Base-by-base conservation (phyloP, 805 yeast species). In the Sugiyamaella chiloensis region DNA sequence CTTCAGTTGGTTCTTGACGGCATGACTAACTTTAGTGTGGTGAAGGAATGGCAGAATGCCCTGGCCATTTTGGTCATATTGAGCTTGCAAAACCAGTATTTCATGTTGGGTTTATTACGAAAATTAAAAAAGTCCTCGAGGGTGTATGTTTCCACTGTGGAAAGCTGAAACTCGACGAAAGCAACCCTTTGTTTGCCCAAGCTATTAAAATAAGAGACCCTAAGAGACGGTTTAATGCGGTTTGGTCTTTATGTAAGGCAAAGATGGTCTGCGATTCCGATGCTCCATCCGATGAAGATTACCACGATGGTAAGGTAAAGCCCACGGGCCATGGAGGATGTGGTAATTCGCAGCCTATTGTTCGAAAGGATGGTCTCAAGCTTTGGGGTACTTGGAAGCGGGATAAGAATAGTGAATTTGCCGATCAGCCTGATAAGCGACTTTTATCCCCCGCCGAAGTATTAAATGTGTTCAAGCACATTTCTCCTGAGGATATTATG, bases 131-230 rank as follows among this genome's bases (percentile, higher is more conserved):
- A 67, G 87, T 88, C 31, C 85, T 96, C 67, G 99, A 93, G 67
- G 86, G 93, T 71, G 91, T 91, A 24, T 93, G 99, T 74, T 90
- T 93, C 89, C 96, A 93, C 72, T 93, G 99, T 75, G 99, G 99
- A 65, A 93, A 91, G 67, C 65, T 93, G 52, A 73, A 90, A 56
- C 72, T 90, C 32, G 98, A 93, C 67, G 98, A 89, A 56, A 66
- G 81, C 40, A 85, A 84, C 63, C 81, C 82, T 6, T 76, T 81
- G 53, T 87, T 87, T 80, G 91, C 93, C 16, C 88, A 85, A 63
- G 96, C 96, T 0, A 75, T 89, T 52, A 83, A 80, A 57, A 87
- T 93, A 37, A 83, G 86, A 65, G 98, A 93, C 64, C 95, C 98
- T 23, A 93, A 90, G 70, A 88, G 90, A 62, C 80, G 99, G 64